Base-by-base conservation (phyloP, 2,329 filamentous ascomycete genomes). In the Pseudocercospora ulei region DNA sequence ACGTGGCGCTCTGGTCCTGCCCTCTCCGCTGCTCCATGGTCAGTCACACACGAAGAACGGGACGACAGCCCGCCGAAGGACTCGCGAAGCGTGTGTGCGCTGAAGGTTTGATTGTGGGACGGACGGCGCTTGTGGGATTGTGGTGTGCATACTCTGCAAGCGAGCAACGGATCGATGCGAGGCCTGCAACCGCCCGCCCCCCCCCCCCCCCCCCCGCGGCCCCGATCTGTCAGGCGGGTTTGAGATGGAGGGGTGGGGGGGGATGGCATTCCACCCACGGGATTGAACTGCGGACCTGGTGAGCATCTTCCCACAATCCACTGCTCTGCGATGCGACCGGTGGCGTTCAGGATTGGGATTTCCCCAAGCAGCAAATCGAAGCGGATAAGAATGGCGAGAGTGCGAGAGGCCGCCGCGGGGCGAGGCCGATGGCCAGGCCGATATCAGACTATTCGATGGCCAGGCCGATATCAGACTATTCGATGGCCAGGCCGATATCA, bases 141-240 rank as follows among this genome's bases (percentile, higher is more conserved):
- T 56, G 54, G 49, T 56, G 50, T 39, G 44, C 48, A 7, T 57
- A 48, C 45, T 48, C 49, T 24, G 44, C 43, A 13, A 44, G 46
- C 6, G 52, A 52, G 28, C 53, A 55, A 20, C 29, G 41, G 16
- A 46, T 36, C 3, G 16, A 28, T 11, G 33, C 39, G 14, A 50
- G 41, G 27, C 39, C 44, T 5, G 12, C 14, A 14, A 12, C 39
- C 8, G 13, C 19, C 7, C 47, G 47, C 19, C 11, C 50, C n/a
- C n/a, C n/a, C n/a, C n/a, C n/a, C n/a, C n/a, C n/a, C n/a, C n/a
- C n/a, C n/a, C n/a, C n/a, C n/a, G n/a, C n/a, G n/a, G n/a, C n/a
- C n/a, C 43, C 47, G 2, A 8, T 51, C 2, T 38, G 35, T 31
- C 52, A 39, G 20, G 39, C 39, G 8, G 23, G 28, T 7, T 16